Percentiles rank a stretch among this genome's conserved stretches.
phyloP scores from a whole-genome alignment of 345 rosid genomes.

The Citrus trifoliata region DNA sequence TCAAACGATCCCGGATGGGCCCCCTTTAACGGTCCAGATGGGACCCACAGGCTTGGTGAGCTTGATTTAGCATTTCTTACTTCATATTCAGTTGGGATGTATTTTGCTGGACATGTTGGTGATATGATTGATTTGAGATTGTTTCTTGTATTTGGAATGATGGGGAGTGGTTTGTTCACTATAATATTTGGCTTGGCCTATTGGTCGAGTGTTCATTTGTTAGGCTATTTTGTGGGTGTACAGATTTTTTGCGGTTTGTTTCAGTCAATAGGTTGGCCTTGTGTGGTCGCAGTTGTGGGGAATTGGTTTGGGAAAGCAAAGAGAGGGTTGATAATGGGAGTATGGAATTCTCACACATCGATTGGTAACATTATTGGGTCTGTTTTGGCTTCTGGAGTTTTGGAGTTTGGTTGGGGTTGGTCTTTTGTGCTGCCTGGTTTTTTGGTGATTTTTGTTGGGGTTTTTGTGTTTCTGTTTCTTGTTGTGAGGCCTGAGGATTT shows the following conservation, averaged over 20 bases:
- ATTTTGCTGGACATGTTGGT: conserved; percentile 80
- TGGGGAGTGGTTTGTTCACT: conserved; percentile 81
- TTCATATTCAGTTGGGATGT: conserved; percentile 77
- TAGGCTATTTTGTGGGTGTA: conserved; percentile 53
- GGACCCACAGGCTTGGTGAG: conserved; percentile 79
- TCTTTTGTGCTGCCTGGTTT: conserved; percentile 77
- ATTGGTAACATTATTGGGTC: conserved; percentile 86
- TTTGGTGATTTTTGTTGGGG: conserved; percentile 56
- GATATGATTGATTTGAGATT: conserved; percentile 79
- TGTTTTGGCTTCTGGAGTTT: conserved; percentile 62
- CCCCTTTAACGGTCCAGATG: conserved; percentile 67
- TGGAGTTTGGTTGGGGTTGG: conserved; percentile 99
- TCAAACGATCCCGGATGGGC: conserved; percentile 64
- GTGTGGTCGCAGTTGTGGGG: conserved; percentile 88
- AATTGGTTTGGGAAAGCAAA: conserved; percentile 91
- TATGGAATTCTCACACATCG: conserved; percentile 89
- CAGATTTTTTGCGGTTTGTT: conserved; percentile 80
- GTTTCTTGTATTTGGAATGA: conserved; percentile 90
- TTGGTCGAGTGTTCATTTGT: conserved; percentile 67
- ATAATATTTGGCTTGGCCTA: conserved; percentile 73
- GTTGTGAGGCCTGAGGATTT: conserved; percentile 68
- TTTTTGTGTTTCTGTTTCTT: conserved; percentile 61
- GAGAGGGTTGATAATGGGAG: conserved; percentile 91
- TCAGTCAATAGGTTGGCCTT: conserved; percentile 99
- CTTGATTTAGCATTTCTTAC: conserved; percentile 85